These are phyloP conservation scores for Lepidium sativum DNA, from an alignment of 345 rosid genomes.

Conservation along the genomic window DNA sequence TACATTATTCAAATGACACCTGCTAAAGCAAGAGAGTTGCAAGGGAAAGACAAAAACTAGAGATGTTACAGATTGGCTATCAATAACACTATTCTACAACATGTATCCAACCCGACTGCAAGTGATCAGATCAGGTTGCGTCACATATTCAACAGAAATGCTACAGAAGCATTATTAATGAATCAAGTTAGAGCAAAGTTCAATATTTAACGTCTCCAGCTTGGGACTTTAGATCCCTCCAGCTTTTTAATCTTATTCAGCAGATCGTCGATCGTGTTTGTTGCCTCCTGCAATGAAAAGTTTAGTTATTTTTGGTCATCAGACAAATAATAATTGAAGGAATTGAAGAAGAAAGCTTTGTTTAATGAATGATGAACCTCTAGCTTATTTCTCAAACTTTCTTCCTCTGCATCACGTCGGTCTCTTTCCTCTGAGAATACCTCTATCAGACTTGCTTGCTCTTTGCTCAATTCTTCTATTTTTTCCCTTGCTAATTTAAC, in stretches of 20 bases:
- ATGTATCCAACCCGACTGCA: neutral
- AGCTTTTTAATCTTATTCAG: constrained; percentile 49
- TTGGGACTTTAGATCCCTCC: constrained; percentile 43
- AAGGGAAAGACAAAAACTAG: neutral
- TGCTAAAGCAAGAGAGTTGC: neutral
- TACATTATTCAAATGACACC: neutral
- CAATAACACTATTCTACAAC: constrained; percentile 15
- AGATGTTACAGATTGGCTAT: neutral
- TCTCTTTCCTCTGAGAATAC: constrained; percentile 76
- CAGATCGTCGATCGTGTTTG: constrained; percentile 54
- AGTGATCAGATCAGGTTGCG: neutral
- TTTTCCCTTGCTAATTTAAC: constrained; percentile 36
- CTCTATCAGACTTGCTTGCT: constrained; percentile 58
- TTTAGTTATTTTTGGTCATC: neutral
- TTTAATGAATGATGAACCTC: constrained; percentile 36
- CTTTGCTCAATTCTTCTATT: constrained; percentile 54
- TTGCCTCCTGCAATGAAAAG: constrained; percentile 49
- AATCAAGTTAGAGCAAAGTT: neutral
- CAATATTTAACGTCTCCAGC: constrained; percentile 11
- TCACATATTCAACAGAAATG: neutral
- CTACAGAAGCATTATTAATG: neutral
- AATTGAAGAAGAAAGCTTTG: neutral
- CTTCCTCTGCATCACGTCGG: constrained; percentile 61
- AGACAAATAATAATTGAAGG: neutral
- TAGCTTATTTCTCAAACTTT: constrained; percentile 51